Evolutionary conservation across 2,329 filamentous ascomycete species (phyloP), one percentile per base, ranked within the genome.

Genomic region (Raffaelea ambrosiae): DNA sequence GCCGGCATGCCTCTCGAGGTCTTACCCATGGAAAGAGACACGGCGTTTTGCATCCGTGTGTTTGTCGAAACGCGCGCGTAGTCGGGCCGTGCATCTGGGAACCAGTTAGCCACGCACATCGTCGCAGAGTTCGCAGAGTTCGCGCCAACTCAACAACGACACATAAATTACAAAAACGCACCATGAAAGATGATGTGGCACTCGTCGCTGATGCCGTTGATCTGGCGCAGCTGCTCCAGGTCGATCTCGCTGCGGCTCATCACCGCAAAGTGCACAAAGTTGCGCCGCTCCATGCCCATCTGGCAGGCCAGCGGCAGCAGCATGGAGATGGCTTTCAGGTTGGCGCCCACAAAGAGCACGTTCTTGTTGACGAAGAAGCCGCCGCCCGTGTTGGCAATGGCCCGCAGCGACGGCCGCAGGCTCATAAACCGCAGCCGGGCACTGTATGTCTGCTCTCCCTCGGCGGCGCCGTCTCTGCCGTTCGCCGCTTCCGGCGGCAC

Each of bases 221-320:
- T 72, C 46, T 79, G 71, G 56, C 83, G 73, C 29, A 97, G 70
- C 31, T 86, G 78, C 14, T 81, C 73, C 44, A 94, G 64, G 0
- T 77, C 68, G 44, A 95, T 76, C 13, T 83, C 76, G 51, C 82
- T 84, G 50, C 84, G 76, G 44, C 89, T 84, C 67, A 94, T 76
- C 4, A 97, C 66, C 0, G 79, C 84, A 60, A 95, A 84, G 62
- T 97, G 91, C 9, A 96, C 88, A 53, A 81, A 75, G 58, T 81
- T 95, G 50, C 76, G 72, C 48, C 77, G 73, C 63, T 81, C 75
- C 20, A 64, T 63, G 7, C 82, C 83, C 90, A 96, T 96, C 57
- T 87, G 79, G 63, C 93, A 97, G 5, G 90, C 88, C 60, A 95
- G 71, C 1, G 89, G 88, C 29, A 95, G 68, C 46, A 96, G 63